A percentile compares a stretch with the other conserved stretches of the same genome.
Conservation (phyloP, 768 basidiomycete species). For the Kwoniella pini region DNA sequence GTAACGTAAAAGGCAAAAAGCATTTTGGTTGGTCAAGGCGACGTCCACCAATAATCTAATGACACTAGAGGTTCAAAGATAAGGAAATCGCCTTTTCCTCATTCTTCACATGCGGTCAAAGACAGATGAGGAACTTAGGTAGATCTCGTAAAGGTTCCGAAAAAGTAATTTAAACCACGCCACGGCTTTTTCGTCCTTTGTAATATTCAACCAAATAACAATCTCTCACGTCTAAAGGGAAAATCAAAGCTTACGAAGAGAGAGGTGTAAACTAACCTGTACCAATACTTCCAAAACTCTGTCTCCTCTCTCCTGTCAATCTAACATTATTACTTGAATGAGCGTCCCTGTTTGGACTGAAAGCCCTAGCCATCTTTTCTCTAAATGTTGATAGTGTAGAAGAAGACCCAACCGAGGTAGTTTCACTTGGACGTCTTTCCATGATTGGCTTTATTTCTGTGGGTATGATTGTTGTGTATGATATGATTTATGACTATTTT, state of each 20-base stretch:
- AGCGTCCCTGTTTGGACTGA: constrained; percentile 22
- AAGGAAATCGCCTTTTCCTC: too few species aligned
- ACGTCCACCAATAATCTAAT: too few species aligned
- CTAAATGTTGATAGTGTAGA: constrained; percentile 15
- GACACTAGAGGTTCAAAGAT: too few species aligned
- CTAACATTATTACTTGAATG: constrained; percentile 5
- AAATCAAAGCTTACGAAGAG: neutral
- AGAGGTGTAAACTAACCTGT: neutral
- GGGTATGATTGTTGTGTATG: neutral
- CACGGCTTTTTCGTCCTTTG: neutral
- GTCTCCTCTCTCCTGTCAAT: neutral
- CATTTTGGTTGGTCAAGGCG: too few species aligned
- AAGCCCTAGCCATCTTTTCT: constrained; percentile 22
- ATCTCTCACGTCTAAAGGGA: too few species aligned
- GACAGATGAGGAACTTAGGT: too few species aligned
- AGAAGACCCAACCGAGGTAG: constrained; percentile 3
- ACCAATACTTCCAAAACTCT: constrained; percentile 14
- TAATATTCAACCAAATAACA: too few species aligned
- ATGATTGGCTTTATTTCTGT: neutral
- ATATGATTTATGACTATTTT: neutral
- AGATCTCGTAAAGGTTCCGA: too few species aligned
- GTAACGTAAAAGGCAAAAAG: too few species aligned
- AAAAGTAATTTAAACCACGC: too few species aligned
- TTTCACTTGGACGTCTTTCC: constrained; percentile 1
- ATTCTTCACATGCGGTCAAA: neutral